Evolutionary conservation across 805 yeast species (phyloP).

Genomic region (Spencermartinsiella europaea): DNA sequence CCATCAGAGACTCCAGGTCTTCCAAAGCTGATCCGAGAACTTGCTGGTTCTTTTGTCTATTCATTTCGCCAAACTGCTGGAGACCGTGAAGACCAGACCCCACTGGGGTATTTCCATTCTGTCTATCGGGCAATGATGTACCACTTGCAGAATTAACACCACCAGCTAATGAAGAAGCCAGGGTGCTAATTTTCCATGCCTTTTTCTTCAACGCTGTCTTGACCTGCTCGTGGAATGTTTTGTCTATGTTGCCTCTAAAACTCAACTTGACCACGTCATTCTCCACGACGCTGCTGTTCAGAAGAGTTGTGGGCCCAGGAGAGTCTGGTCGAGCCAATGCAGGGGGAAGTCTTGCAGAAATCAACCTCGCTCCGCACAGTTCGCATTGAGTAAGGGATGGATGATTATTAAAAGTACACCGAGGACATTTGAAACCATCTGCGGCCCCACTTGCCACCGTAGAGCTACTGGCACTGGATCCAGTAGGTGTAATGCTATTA

Average conservation of each 20-base stretch:
- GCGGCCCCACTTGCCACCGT: background rate
- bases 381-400: constrained; percentile 76
- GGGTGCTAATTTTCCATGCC: constrained; percentile 40
- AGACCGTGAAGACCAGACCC: constrained; percentile 63
- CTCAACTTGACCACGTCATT: constrained; percentile 52
- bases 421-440: constrained; percentile 36
- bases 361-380: constrained; percentile 67
- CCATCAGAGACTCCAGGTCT: constrained; percentile 71
- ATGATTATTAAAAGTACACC: constrained; percentile 80
- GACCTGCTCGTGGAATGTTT: constrained; percentile 45
- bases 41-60: constrained; percentile 52
- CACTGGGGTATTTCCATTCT: background rate
- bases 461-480: background rate
- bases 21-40: constrained; percentile 64
- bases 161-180: background rate
- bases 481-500: too few species aligned
- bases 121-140: background rate
- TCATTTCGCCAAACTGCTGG: constrained; percentile 50
- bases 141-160: background rate
- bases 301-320: constrained; percentile 18
- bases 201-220: constrained; percentile 42
- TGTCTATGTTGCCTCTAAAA: constrained; percentile 68
- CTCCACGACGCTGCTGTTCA: constrained; percentile 7
- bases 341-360: constrained; percentile 27
- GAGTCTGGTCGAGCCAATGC: constrained; percentile 21